Evolutionary conservation across 257 asterid species (phyloP), one percentile per base, ranked within the genome.

Genomic region (Solanum gracilifrons): DNA sequence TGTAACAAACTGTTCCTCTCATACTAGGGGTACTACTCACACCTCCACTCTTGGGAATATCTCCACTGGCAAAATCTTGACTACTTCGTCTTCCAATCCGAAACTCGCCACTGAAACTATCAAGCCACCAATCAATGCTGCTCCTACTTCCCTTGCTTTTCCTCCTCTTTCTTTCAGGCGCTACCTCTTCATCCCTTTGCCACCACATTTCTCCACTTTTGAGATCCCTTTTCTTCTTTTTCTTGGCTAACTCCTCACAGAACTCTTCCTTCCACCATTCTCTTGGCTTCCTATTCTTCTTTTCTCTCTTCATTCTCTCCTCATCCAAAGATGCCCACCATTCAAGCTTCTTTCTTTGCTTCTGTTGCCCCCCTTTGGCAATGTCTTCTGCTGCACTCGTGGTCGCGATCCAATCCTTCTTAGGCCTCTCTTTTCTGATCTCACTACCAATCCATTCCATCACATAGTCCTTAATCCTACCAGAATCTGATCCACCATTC

Each of bases 211-310:
- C 98, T 10, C 93, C 96, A 2, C 88, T 93, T 36, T 73, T 84
- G 13, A 18, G 86, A n/a, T 85, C 91, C 69, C 93, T 87, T 86
- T 91, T 95, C 90, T 95, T 95, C 92, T 93, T 96, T 88, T 95
- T 96, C 91, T 93, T 95, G 37, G 95, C 69, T 37, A 96, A 76
- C 73, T 96, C 99, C 15, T 95, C 98, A 33, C 98, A 96, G 72
- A 94, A 95, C 87, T 96, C 99, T 75, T 96, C 99, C 92, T 94
- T 95, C 99, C 99, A 96, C 98, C 98, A 96, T 89, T 96, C 98
- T 86, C 94, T 92, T 15, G 98, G 98, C 87, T 92, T 91, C 89
- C 93, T 82, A 66, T 74, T 89, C 89, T 91, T 96, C 86, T 87
- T 93, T 41, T 93, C 95, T 90, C 89, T 93, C 91, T 86, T 92